These are phyloP conservation scores for Anethum foeniculum DNA, from an alignment of 140 eudicot species.

Conservation along the genomic window DNA sequence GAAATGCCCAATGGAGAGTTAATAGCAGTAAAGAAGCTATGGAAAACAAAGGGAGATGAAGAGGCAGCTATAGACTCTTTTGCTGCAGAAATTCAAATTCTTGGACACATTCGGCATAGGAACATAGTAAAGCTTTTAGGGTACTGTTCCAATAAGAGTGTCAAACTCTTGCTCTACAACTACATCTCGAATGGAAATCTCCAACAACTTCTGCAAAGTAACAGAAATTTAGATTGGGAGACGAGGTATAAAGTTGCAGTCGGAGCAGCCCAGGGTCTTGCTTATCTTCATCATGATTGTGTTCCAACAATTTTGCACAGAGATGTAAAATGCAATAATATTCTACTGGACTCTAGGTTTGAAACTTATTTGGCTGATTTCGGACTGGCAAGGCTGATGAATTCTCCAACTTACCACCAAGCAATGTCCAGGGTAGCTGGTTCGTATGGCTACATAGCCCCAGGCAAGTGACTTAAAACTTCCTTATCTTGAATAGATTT, in stretches of 20 bases:
- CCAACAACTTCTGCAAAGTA: conserved; percentile 62
- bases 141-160: conserved; percentile 80
- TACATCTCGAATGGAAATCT: conserved; percentile 78
- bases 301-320: conserved; percentile 84
- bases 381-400: conserved; percentile 92
- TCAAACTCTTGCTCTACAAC: conserved; percentile 80
- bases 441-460: conserved; percentile 91
- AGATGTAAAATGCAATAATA: conserved; percentile 88
- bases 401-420: conserved; percentile 76
- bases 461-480: conserved; percentile 58
- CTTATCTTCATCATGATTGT: conserved; percentile 95
- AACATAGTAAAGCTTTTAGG: conserved; percentile 83
- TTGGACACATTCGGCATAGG: conserved; percentile 89
- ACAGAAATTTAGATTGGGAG: conserved; percentile 87
- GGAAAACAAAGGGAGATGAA: conserved; percentile 77
- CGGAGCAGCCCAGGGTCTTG: conserved; percentile 88
- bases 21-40: conserved; percentile 86
- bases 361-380: conserved; percentile 95
- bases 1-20: conserved; percentile 88
- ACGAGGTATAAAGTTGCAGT: conserved; percentile 83
- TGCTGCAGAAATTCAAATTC: conserved; percentile 90
- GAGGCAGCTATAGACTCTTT: conserved; percentile 69
- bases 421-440: conserved; percentile 94
- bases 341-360: conserved; percentile 67
- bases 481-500: neutral